Percentiles rank a stretch among this genome's conserved stretches.
phyloP scores from a whole-genome alignment of 495 filamentous ascomycete species.

The Talaromyces liani region DNA sequence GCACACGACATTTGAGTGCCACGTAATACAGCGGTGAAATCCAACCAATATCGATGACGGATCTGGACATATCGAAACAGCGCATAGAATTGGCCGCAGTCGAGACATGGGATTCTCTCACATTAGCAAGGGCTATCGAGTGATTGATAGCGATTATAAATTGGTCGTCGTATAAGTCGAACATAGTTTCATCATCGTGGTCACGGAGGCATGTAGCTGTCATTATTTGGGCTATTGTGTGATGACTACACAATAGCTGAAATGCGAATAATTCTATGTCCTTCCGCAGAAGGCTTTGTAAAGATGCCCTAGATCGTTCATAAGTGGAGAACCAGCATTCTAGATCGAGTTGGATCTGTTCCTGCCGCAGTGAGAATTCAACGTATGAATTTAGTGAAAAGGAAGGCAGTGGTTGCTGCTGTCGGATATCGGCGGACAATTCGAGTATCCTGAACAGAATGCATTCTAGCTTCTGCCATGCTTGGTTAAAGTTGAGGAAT shows the following conservation, averaged over 20 bases:
- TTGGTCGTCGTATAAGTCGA: slow-evolving; percentile 28
- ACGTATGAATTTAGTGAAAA: neutral
- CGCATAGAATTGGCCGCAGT: slow-evolving; percentile 7
- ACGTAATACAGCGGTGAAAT: slow-evolving; percentile 45
- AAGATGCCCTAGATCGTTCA: neutral
- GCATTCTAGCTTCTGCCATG: neutral
- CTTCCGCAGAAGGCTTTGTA: neutral
- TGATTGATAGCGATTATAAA: slow-evolving; percentile 30
- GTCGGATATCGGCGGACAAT: neutral
- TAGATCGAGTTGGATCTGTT: neutral
- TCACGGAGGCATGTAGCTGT: slow-evolving; percentile 25
- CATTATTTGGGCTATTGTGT: slow-evolving; percentile 43
- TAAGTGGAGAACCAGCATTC: neutral
- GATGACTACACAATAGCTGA: slow-evolving; percentile 31
- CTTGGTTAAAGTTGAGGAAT: neutral
- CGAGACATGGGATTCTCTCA: slow-evolving; percentile 8
- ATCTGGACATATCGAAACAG: slow-evolving; percentile 15
- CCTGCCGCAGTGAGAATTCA: neutral
- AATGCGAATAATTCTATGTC: slow-evolving; percentile 9
- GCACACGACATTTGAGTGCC: slow-evolving; percentile 47
- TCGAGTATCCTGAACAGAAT: neutral
- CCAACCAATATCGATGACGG: slow-evolving; percentile 40
- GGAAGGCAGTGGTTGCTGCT: neutral
- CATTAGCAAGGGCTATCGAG: slow-evolving; percentile 23
- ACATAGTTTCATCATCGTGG: slow-evolving; percentile 25